Base-by-base conservation (phyloP, 495 filamentous ascomycete genomes). In the Glonium stellatum region DNA sequence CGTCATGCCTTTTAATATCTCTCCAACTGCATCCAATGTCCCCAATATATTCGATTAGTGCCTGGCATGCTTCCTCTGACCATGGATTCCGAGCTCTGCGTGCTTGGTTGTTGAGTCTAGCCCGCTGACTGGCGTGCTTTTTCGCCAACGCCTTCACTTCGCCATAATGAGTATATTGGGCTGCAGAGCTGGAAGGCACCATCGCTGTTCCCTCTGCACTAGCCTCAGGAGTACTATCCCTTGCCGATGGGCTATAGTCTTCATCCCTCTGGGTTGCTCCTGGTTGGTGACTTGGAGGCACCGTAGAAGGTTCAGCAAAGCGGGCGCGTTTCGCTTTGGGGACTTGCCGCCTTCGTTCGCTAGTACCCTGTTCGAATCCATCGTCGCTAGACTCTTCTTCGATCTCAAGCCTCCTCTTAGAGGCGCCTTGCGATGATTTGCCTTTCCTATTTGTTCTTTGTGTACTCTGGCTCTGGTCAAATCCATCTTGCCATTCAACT, bases 21-120 rank as follows among this genome's bases (percentile, higher is more conserved):
- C 76, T 70, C 78, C 83, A 88, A 44, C 76, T 79, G 64, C 76
- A 78, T 15, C 78, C 76, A 57, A 76, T 70, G 18, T 62, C 61
- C 27, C 71, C 74, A 23, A 86, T 80, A 6, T 75, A 72, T n/a
- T 76, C 66, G 18, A 81, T 61, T 8, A 89, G 74, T 31, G 67
- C 67, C 23, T 71, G 58, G 4, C 75, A 76, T 60, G 85, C 83
- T 12, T 74, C 67, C 0, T 60, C 59, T 6, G 73, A 70, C 80
- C 80, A 82, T 0, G 75, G 68, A 19, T 63, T 71, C 31, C 84
- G 80, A 21, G 41, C 31, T 47, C 58, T 49, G 1, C 50, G 46
- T 37, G 44, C 44, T 8, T 18, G 44, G 18, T 18, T 18, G 18
- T 19, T 48, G 44, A 18, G 44, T 22, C 18, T 48, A 9, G 15